Conservation (phyloP, 495 filamentous ascomycete genomes). For the Penicillium dipodomyicola region DNA sequence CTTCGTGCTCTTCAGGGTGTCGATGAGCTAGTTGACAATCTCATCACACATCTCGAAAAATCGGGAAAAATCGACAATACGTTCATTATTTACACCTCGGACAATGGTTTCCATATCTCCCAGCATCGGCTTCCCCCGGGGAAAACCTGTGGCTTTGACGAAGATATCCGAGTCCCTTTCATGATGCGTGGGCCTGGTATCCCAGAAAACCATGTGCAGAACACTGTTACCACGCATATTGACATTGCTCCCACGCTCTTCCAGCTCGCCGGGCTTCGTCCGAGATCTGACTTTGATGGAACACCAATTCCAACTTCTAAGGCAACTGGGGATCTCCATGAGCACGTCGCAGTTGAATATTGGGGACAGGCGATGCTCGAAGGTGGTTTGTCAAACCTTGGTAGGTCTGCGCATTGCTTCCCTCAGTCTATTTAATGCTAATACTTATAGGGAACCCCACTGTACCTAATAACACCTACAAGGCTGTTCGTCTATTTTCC, state of each 20-base stretch:
- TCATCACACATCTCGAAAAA: conserved; percentile 52
- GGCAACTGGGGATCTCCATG: conserved; percentile 45
- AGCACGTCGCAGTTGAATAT: conserved; percentile 65
- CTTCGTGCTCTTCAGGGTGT: conserved; percentile 63
- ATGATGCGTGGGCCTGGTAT: conserved; percentile 59
- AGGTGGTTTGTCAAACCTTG: too few species aligned
- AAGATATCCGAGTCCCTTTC: conserved; percentile 71
- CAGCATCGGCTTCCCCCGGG: conserved; percentile 70
- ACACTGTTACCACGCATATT: conserved; percentile 64
- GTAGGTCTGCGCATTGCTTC: too few species aligned
- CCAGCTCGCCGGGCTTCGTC: conserved; percentile 44
- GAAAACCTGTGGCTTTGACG: conserved; percentile 68
- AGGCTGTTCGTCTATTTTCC: conserved; percentile 56
- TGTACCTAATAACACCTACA: conserved; percentile 59
- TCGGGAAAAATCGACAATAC: conserved; percentile 62
- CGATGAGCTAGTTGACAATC: conserved; percentile 63
- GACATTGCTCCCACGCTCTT: conserved; percentile 68
- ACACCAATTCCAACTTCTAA: conserved; percentile 47
- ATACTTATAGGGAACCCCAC: too few species aligned
- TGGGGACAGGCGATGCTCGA: conserved; percentile 44
- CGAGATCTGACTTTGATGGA: conserved; percentile 57
- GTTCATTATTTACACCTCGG: conserved; percentile 67
- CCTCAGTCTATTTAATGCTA: too few species aligned
- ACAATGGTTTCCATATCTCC: conserved; percentile 74
- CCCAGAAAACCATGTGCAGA: conserved; percentile 37